Evolutionary conservation across 805 yeast species (phyloP).

Genomic region (Barnettozyma populi): DNA sequence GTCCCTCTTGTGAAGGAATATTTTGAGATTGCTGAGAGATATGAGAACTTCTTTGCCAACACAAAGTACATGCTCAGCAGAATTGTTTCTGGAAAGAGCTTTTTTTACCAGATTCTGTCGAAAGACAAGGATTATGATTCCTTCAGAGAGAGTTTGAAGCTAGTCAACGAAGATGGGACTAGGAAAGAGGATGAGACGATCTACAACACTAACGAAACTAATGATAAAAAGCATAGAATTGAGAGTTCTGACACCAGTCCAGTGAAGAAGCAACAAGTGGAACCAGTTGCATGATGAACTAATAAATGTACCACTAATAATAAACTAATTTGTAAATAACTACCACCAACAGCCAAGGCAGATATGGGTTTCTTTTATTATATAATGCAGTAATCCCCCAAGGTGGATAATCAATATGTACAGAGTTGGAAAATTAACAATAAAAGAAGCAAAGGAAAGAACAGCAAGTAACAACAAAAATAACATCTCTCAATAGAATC

Average conservation of each 20-base stretch:
- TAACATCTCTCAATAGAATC: not conserved
- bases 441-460: not conserved
- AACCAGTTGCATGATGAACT: slow-evolving; percentile 8
- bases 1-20: slow-evolving; percentile 49
- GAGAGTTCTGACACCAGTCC: slow-evolving; percentile 3
- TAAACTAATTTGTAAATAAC: not conserved
- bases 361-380: not conserved
- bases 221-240: slow-evolving; percentile 16
- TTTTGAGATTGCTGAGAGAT: slow-evolving; percentile 43
- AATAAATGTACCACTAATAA: not conserved
- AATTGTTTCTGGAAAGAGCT: slow-evolving; percentile 71
- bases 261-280: slow-evolving; percentile 17
- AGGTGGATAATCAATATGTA: not conserved
- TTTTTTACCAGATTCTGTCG: slow-evolving; percentile 51
- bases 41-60: slow-evolving; percentile 62
- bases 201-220: not conserved
- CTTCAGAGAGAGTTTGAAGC: slow-evolving; percentile 27
- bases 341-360: not conserved
- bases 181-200: not conserved
- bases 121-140: slow-evolving; percentile 52
- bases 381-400: not conserved
- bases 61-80: slow-evolving; percentile 77
- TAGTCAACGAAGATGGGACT: slow-evolving; percentile 18
- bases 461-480: not conserved
- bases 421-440: slow-evolving; percentile 1